These are phyloP conservation scores for Saccharomycopsis capsularis DNA, from an alignment of 805 yeast species.

Conservation along the genomic window DNA sequence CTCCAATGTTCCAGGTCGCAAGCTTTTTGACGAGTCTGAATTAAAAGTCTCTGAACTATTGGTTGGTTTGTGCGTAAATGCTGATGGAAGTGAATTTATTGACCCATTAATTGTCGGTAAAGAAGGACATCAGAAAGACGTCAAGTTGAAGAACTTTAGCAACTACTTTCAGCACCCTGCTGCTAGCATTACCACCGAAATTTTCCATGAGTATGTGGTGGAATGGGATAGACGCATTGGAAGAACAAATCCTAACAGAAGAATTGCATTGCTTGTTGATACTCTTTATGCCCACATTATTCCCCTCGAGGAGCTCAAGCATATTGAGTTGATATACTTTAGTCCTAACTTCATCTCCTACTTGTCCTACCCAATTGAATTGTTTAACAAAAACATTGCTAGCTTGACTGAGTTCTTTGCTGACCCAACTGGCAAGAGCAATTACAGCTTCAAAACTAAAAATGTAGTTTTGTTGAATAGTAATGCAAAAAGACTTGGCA, in stretches of 20 bases:
- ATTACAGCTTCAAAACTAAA: constrained; percentile 10
- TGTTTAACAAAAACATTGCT: constrained; percentile 18
- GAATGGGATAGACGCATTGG: constrained; percentile 19
- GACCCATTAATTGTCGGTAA: constrained; percentile 27
- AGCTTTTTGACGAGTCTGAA: constrained; percentile 3
- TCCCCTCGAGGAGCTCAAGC: constrained; percentile 27
- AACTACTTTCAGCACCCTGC: constrained; percentile 21
- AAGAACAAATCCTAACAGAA: constrained; percentile 21
- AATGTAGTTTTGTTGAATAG: constrained; percentile 15
- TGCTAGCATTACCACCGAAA: constrained; percentile 22
- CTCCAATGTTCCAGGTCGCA: constrained; percentile 22
- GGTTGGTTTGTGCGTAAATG: constrained; percentile 27
- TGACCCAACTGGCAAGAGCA: neutral
- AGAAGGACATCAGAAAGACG: neutral
- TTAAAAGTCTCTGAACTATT: constrained; percentile 21
- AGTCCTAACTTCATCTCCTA: constrained; percentile 21
- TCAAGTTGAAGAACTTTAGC: neutral
- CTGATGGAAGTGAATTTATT: constrained; percentile 26
- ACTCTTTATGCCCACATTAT: constrained; percentile 32
- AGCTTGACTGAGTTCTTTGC: constrained; percentile 8
- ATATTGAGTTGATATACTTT: constrained; percentile 30
- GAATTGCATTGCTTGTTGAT: constrained; percentile 30
- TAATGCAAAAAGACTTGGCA: constrained; percentile 14
- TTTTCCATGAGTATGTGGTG: constrained; percentile 24
- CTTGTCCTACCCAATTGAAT: constrained; percentile 16